phyloP scores from a whole-genome alignment of 2,329 filamentous ascomycete genomes.

The Aphanocladium album region DNA sequence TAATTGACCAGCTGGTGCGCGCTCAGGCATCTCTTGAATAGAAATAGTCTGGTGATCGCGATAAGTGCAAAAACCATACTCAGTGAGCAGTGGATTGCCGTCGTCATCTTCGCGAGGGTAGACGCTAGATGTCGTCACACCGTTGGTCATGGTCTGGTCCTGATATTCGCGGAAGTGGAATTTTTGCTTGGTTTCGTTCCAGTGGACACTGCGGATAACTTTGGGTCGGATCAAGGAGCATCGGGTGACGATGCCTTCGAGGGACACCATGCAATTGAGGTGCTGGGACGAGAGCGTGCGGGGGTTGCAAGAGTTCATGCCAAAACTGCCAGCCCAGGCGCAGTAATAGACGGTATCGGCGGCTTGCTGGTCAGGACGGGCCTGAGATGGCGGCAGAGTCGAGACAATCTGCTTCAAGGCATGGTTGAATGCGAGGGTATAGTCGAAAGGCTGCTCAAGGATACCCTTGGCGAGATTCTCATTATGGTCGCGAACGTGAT shows the following conservation, averaged over 20 bases:
- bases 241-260: slow-evolving; percentile 96
- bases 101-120: slow-evolving; percentile 93
- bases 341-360: slow-evolving; percentile 89
- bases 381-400: slow-evolving; percentile 59
- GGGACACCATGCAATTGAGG: slow-evolving; percentile 92
- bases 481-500: slow-evolving; percentile 87
- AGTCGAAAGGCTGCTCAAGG: slow-evolving; percentile 83
- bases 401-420: slow-evolving; percentile 86
- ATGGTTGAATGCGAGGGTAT: slow-evolving; percentile 78
- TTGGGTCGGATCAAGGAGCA: slow-evolving; percentile 94
- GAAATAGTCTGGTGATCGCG: slow-evolving; percentile 96
- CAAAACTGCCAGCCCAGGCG: slow-evolving; percentile 94
- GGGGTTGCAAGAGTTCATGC: slow-evolving; percentile 90
- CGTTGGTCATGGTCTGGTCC: slow-evolving; percentile 96
- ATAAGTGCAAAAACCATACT: slow-evolving; percentile 95
- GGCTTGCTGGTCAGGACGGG: slow-evolving; percentile 68
- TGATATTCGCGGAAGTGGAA: slow-evolving; percentile 89
- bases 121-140: slow-evolving; percentile 81
- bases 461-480: slow-evolving; percentile 73
- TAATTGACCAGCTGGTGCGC: slow-evolving; percentile 90
- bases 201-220: slow-evolving; percentile 97
- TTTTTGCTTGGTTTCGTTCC: slow-evolving; percentile 78
- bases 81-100: slow-evolving; percentile 85
- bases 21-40: slow-evolving; percentile 98
- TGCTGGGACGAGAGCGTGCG: slow-evolving; percentile 84